Conservation (phyloP, 176 grass and related monocot genomes). For the Zea luxurians region DNA sequence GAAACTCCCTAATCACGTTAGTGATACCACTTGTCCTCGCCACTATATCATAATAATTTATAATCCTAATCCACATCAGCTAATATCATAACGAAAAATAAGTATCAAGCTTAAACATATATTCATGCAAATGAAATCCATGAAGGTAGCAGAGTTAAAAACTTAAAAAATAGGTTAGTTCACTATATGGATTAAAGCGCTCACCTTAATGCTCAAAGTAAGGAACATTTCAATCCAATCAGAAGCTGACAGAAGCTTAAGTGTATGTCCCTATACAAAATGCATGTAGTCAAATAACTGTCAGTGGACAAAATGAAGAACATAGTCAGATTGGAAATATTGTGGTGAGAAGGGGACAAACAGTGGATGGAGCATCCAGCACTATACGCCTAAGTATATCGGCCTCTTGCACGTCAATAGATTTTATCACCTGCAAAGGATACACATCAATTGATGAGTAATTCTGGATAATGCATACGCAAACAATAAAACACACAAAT, state of each 20-base stretch:
- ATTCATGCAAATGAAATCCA: conserved; percentile 25
- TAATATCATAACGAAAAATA: conserved; percentile 14
- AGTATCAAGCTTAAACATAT: conserved; percentile 18
- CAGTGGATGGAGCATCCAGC: conserved; percentile 40
- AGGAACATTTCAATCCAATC: conserved; percentile 8
- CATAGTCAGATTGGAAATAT: conserved; percentile 10
- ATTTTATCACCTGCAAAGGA: conserved; percentile 43
- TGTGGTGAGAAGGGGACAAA: conserved; percentile 16
- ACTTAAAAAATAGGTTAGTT: not conserved
- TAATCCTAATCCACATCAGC: not conserved
- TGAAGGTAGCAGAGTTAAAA: conserved; percentile 15
- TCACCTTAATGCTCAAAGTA: conserved; percentile 28
- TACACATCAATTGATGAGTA: conserved; percentile 22
- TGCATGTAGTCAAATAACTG: conserved; percentile 5
- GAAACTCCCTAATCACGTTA: conserved; percentile 12
- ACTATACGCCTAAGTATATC: conserved; percentile 34
- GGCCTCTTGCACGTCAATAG: conserved; percentile 4
- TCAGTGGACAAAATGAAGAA: not conserved
- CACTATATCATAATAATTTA: conserved; percentile 19
- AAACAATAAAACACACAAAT: conserved; percentile 5
- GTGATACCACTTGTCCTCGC: not conserved
- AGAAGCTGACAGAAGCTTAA: conserved; percentile 26
- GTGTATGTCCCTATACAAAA: conserved; percentile 36
- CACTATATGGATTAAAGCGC: conserved; percentile 16
- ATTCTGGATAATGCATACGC: conserved; percentile 6